phyloP scores from a whole-genome alignment of 2,329 filamentous ascomycete genomes.

The Fusarium humuli region DNA sequence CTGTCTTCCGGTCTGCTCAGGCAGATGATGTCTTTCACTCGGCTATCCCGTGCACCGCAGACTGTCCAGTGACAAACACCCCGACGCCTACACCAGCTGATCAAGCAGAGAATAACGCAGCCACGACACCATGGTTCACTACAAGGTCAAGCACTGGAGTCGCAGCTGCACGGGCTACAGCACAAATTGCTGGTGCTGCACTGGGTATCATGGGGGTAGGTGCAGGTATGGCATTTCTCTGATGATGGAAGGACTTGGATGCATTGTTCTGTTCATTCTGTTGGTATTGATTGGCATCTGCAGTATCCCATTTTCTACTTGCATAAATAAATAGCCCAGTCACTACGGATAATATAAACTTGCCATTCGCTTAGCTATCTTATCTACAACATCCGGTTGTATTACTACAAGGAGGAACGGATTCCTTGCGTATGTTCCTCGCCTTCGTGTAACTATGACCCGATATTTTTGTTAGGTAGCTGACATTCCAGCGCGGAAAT shows the following conservation, averaged over 20 bases:
- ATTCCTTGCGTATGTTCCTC: background rate
- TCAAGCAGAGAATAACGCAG: constrained; percentile 30
- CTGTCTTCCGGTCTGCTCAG: constrained; percentile 66
- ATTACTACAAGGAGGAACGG: background rate
- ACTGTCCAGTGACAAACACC: constrained; percentile 46
- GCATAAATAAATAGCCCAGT: constrained; percentile 25
- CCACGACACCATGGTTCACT: constrained; percentile 36
- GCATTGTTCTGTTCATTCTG: background rate
- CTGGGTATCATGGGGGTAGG: constrained; percentile 49
- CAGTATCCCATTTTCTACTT: constrained; percentile 5
- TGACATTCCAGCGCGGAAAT: background rate
- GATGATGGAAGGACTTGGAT: background rate
- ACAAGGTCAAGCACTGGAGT: constrained; percentile 43
- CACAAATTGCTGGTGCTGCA: constrained; percentile 45
- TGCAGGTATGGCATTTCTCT: constrained; percentile 47
- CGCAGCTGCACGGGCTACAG: constrained; percentile 44
- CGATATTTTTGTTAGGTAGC: background rate
- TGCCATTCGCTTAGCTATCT: background rate
- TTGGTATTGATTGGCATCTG: constrained; percentile 1
- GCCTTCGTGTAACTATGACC: background rate
- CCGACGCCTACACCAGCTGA: constrained; percentile 27
- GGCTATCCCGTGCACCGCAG: constrained; percentile 56
- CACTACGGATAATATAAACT: constrained; percentile 4
- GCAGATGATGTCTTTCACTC: constrained; percentile 56
- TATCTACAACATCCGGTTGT: background rate